Percentiles rank a stretch among this genome's conserved stretches.
phyloP scores from a whole-genome alignment of 2,329 filamentous ascomycete genomes.

The Aspergillus eucalypticola region DNA sequence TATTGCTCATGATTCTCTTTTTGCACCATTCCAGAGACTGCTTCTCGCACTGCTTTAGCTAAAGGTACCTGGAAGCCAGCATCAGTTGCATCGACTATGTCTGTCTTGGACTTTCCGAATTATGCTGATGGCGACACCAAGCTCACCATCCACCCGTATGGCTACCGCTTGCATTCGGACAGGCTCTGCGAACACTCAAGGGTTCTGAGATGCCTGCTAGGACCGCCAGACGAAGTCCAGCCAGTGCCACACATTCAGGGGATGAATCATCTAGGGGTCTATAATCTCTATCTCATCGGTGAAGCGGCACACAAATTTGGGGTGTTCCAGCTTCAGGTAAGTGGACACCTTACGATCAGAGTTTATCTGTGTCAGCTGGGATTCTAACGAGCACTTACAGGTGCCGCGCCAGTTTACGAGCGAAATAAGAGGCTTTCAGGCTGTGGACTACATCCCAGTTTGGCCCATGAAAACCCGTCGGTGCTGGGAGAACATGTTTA shows the following conservation, averaged over 20 bases:
- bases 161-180: conserved; percentile 42
- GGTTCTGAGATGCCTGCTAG: conserved; percentile 1
- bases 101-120: conserved; percentile 30
- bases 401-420: not conserved
- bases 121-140: conserved; percentile 44
- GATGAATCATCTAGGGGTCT: not conserved
- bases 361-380: not conserved
- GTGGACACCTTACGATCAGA: not conserved
- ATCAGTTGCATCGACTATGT: not conserved
- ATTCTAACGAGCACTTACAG: conserved; percentile 1
- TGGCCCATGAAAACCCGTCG: conserved; percentile 13
- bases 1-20: too few species aligned
- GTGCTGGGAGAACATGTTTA: conserved; percentile 18
- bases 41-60: not conserved
- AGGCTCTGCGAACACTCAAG: conserved; percentile 9
- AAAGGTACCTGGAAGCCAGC: not conserved
- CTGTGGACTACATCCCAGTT: not conserved
- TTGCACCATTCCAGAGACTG: too few species aligned
- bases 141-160: conserved; percentile 38
- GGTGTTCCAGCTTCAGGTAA: conserved; percentile 13
- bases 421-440: not conserved
- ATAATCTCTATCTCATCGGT: conserved; percentile 11
- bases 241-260: not conserved
- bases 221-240: not conserved
- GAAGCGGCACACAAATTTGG: conserved; percentile 12